Conservation (phyloP, 129 eudicot genomes). For the Daucus carota region DH1_v3.0 NC_030383.2:48491001-48491500, state of each 20-base stretch:
- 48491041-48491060: constrained; percentile 49
- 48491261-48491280: constrained; percentile 67
- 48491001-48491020: constrained; percentile 19
- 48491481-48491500: constrained; percentile 52
- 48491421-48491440: constrained; percentile 24
- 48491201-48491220: constrained; percentile 4
- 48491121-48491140: constrained; percentile 97
- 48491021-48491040: constrained; percentile 17
- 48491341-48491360: constrained; percentile 58
- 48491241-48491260: constrained; percentile 31
- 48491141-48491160: constrained; percentile 77
- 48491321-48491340: constrained; percentile 60
- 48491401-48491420: constrained; percentile 26
- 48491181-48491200: constrained; percentile 54
- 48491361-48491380: constrained; percentile 26
- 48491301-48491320: constrained; percentile 5
- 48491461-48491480: constrained; percentile 23
- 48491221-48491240: constrained; percentile 16
- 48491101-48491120: no score
- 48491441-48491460: constrained; percentile 5
- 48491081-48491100: constrained; percentile 61
- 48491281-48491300: constrained; percentile 40
- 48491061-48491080: constrained; percentile 49
- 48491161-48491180: constrained; percentile 60
- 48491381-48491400: constrained; percentile 34